Evolutionary conservation across 805 yeast species (phyloP).

Genomic region (Kuraishia molischiana): DNA sequence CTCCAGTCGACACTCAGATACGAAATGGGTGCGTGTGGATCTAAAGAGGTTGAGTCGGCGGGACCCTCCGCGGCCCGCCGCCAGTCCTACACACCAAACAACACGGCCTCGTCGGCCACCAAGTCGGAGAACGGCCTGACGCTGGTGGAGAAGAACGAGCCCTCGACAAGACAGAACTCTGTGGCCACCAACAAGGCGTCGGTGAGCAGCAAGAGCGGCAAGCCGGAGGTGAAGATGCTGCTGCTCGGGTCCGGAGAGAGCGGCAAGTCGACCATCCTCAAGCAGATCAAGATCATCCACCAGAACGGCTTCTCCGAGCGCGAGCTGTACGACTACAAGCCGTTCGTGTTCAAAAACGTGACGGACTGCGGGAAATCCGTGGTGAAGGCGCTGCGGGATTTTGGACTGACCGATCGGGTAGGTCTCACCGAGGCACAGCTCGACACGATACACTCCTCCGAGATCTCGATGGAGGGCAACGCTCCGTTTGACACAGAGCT

Average conservation of each 20-base stretch:
- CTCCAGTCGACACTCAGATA: no score
- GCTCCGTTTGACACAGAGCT: constrained; percentile 39
- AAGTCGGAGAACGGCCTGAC: constrained; percentile 12
- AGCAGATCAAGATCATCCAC: constrained; percentile 73
- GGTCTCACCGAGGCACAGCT: constrained; percentile 27
- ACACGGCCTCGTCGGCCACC: background rate
- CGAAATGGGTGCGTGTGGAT: constrained; percentile 21
- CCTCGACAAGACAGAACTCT: background rate
- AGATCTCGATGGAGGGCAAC: constrained; percentile 42
- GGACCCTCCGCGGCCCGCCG: background rate
- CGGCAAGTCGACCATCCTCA: constrained; percentile 73
- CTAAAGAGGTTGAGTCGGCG: constrained; percentile 7
- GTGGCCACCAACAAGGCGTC: background rate
- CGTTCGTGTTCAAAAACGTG: constrained; percentile 70
- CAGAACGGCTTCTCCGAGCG: constrained; percentile 62
- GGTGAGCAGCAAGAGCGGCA: constrained; percentile 8
- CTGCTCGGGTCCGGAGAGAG: constrained; percentile 83
- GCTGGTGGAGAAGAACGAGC: constrained; percentile 1
- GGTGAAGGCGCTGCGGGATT: constrained; percentile 53
- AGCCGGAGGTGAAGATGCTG: constrained; percentile 59
- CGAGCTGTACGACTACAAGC: constrained; percentile 65
- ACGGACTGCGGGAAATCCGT: constrained; percentile 68
- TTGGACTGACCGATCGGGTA: constrained; percentile 26
- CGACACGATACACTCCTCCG: constrained; percentile 33
- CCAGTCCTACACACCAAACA: background rate